Conservation (phyloP, 2,329 filamentous ascomycete species). For the Cordyceps farinosa region DNA sequence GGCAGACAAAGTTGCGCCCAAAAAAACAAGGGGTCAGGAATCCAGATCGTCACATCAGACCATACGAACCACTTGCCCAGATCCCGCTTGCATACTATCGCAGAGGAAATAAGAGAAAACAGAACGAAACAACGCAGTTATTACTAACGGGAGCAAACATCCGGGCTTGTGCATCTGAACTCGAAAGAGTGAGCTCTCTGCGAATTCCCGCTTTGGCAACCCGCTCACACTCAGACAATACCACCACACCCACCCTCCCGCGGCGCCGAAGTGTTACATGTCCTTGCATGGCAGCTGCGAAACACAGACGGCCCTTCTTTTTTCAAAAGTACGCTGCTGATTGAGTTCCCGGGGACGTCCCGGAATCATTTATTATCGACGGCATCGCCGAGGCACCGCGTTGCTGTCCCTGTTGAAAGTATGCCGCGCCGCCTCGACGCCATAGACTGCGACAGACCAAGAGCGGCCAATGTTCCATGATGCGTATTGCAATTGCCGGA, state of each 20-base stretch:
- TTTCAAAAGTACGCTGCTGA: no score
- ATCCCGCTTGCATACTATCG: neutral
- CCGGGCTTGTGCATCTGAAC: neutral
- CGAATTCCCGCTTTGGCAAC: neutral
- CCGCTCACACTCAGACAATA: neutral
- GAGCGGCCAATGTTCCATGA: slow-evolving; percentile 32
- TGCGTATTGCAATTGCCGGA: slow-evolving; percentile 49
- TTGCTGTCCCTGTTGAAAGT: slow-evolving; percentile 1
- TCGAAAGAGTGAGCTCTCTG: neutral
- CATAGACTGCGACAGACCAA: neutral
- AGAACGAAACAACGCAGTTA: neutral
- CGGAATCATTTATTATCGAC: neutral
- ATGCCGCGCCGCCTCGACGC: slow-evolving; percentile 7
- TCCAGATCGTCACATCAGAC: neutral
- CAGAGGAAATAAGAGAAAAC: no score
- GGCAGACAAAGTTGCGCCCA: neutral
- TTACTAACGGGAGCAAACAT: neutral
- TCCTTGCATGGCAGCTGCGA: neutral
- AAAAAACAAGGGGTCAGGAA: neutral
- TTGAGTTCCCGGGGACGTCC: no score
- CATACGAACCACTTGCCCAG: neutral
- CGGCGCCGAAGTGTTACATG: neutral
- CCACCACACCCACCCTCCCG: neutral
- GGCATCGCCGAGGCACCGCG: neutral
- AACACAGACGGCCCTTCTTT: neutral